A percentile compares a stretch with the other conserved stretches of the same genome.
Conservation (phyloP, 2,329 filamentous ascomycete genomes). For the Diplodia mutila region DNA sequence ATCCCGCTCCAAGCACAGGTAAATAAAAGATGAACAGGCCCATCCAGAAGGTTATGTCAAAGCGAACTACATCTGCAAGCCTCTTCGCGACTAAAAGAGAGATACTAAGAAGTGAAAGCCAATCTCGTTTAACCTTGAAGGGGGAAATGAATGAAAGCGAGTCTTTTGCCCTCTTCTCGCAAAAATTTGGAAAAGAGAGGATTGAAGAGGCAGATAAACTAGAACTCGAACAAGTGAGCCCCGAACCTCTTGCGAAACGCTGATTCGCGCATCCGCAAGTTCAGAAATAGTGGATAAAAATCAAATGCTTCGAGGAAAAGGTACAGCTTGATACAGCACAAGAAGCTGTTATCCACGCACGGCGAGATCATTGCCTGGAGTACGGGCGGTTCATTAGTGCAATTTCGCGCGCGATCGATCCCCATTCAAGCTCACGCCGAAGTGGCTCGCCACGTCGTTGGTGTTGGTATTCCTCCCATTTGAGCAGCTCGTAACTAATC, state of each 20-base stretch:
- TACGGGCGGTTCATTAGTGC: constrained; percentile 96
- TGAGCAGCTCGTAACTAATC: constrained; percentile 80
- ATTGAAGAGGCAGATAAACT: constrained; percentile 1
- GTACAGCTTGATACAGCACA: neutral
- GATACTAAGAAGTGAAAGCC: neutral
- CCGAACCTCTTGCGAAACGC: neutral
- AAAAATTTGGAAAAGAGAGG: neutral
- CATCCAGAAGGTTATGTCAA: constrained; percentile 1
- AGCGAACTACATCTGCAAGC: constrained; percentile 3
- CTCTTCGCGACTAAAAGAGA: neutral
- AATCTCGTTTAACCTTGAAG: neutral
- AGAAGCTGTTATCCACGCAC: neutral
- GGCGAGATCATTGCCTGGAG: constrained; percentile 53
- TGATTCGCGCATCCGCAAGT: neutral
- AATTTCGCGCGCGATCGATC: constrained; percentile 83
- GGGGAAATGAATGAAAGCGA: neutral
- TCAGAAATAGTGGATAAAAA: neutral
- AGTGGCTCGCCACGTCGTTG: constrained; percentile 57
- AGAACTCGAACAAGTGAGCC: neutral
- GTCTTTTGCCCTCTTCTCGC: neutral
- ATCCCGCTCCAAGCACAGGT: neutral
- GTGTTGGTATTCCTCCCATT: constrained; percentile 86
- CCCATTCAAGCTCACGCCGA: constrained; percentile 87
- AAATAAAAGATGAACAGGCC: neutral
- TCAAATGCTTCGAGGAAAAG: neutral